These are phyloP conservation scores for Asterionellopsis glacialis DNA, from an alignment of 108 stramenopile genomes.

Conservation along the genomic window DNA sequence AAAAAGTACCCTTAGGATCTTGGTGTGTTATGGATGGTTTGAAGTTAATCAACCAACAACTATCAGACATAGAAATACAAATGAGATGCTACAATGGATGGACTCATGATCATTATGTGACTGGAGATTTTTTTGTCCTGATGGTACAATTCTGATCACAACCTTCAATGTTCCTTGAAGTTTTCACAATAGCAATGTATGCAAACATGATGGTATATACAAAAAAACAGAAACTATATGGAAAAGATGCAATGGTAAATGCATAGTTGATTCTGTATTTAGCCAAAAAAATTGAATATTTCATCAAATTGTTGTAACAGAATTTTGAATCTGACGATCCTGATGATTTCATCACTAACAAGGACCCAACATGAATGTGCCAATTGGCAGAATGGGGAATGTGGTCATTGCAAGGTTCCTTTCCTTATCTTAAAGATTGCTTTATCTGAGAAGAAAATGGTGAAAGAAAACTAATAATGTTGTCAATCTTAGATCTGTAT, in stretches of 20 bases:
- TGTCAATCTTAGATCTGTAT: no score
- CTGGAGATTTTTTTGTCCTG: slow-evolving; percentile 19
- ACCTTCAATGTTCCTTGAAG: slow-evolving; percentile 22
- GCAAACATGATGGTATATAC: slow-evolving; percentile 27
- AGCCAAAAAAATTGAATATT: neutral
- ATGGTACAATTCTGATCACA: slow-evolving; percentile 22
- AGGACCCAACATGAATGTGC: no score
- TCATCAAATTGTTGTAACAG: slow-evolving; percentile 4
- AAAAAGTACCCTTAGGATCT: neutral
- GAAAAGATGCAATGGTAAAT: slow-evolving; percentile 4
- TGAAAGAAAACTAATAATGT: no score
- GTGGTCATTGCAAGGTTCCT: no score
- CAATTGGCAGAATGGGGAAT: no score
- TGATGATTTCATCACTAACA: no score
- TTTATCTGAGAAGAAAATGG: no score
- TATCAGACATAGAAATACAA: neutral
- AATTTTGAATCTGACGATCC: neutral
- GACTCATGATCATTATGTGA: slow-evolving; percentile 9
- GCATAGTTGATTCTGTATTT: slow-evolving; percentile 30
- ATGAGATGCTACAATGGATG: slow-evolving; percentile 3
- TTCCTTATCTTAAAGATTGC: no score
- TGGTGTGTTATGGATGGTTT: slow-evolving; percentile 19
- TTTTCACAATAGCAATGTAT: slow-evolving; percentile 22
- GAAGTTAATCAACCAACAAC: slow-evolving; percentile 5
- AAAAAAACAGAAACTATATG: slow-evolving; percentile 20